These are phyloP conservation scores for Phoma sp. DNA, from an alignment of 2,329 filamentous ascomycete species.

Conservation along the genomic window DNA sequence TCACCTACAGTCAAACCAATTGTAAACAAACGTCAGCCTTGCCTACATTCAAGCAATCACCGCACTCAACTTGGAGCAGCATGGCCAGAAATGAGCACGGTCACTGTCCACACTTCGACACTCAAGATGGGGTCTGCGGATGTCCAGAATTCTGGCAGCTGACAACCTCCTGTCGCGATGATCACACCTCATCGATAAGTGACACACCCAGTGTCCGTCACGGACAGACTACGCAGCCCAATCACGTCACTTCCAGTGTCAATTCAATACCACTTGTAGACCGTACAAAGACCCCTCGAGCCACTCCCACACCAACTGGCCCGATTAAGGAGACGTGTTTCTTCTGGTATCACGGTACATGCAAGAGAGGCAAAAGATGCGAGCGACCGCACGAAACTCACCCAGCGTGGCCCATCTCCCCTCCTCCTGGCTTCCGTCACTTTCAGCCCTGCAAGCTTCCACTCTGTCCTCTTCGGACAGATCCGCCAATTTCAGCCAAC, in stretches of 20 bases:
- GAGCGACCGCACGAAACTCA: conserved; percentile 23
- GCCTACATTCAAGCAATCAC: background rate
- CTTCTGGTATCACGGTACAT: conserved; percentile 37
- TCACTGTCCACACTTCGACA: conserved; percentile 15
- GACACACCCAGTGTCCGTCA: background rate
- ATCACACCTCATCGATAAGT: background rate
- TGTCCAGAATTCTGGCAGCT: conserved; percentile 32
- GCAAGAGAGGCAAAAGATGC: conserved; percentile 17
- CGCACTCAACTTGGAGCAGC: background rate
- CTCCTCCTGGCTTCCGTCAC: conserved; percentile 27
- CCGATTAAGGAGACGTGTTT: conserved; percentile 32
- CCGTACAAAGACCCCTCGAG: background rate
- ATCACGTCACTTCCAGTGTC: background rate
- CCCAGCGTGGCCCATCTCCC: conserved; percentile 28
- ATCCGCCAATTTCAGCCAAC: conserved; percentile 11
- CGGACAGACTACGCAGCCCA: background rate
- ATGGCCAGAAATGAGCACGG: conserved; percentile 5
- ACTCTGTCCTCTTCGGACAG: conserved; percentile 28
- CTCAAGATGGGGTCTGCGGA: conserved; percentile 34
- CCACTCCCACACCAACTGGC: conserved; percentile 11
- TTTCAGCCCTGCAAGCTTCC: conserved; percentile 20
- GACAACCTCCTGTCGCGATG: background rate
- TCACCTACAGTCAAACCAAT: no score
- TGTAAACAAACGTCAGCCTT: background rate
- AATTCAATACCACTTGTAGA: background rate